These are phyloP conservation scores for Coemansia sp. DNA, from an alignment of 192 early-diverging fungal genomes.

Conservation along the genomic window DNA sequence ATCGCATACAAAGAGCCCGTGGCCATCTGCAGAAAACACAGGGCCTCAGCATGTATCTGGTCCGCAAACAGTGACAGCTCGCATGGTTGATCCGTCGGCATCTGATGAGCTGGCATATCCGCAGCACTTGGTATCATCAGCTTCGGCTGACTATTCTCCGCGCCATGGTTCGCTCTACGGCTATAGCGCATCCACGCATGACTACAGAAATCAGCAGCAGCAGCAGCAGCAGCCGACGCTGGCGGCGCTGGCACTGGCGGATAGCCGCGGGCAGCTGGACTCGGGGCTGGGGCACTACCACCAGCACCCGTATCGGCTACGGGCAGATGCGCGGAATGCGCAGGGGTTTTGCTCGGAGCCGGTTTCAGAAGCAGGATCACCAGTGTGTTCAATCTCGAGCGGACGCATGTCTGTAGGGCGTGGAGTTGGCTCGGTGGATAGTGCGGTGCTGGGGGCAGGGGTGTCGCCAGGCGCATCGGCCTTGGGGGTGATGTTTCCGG, in stretches of 20 bases:
- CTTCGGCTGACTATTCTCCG: slow-evolving; percentile 10
- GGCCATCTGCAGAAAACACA: not conserved
- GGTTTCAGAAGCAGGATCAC: slow-evolving; percentile 36
- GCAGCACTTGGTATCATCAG: slow-evolving; percentile 7
- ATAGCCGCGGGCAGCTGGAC: slow-evolving; percentile 42
- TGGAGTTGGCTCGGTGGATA: slow-evolving; percentile 18
- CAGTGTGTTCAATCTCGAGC: slow-evolving; percentile 13
- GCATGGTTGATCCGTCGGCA: slow-evolving; percentile 38
- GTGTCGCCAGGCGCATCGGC: slow-evolving; percentile 21
- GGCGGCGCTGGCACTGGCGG: slow-evolving; percentile 41
- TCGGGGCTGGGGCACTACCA: slow-evolving; percentile 33
- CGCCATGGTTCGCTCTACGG: slow-evolving; percentile 5
- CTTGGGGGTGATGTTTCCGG: slow-evolving; percentile 38
- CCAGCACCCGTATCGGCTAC: slow-evolving; percentile 27
- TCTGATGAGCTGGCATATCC: not conserved
- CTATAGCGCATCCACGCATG: slow-evolving; percentile 10
- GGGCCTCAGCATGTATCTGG: slow-evolving; percentile 6
- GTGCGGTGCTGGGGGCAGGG: slow-evolving; percentile 9
- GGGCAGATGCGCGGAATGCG: slow-evolving; percentile 11
- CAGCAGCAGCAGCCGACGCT: slow-evolving; percentile 37
- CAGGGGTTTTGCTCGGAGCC: slow-evolving; percentile 46
- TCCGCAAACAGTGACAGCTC: slow-evolving; percentile 34
- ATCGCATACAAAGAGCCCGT: slow-evolving; percentile 1
- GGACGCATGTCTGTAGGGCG: slow-evolving; percentile 10
- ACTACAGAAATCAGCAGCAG: slow-evolving; percentile 12